Percentiles rank a stretch among this genome's conserved stretches.
phyloP scores from a whole-genome alignment of 768 basidiomycete species.

The Russula compacta region DNA sequence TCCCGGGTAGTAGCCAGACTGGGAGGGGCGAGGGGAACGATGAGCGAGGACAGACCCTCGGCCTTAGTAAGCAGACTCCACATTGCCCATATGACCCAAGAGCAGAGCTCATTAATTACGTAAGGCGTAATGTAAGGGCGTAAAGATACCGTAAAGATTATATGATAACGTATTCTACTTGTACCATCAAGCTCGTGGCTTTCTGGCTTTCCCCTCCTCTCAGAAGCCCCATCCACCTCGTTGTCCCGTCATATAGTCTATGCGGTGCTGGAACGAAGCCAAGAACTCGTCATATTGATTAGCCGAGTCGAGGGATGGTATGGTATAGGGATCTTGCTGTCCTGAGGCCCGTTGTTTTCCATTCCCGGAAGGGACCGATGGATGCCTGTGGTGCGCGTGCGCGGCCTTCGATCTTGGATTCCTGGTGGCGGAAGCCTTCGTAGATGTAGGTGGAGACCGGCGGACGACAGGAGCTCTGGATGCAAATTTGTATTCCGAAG shows the following conservation, averaged over 20 bases:
- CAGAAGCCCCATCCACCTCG: constrained; percentile 15
- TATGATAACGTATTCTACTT: neutral
- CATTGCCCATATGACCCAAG: neutral
- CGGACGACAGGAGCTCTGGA: constrained; percentile 8
- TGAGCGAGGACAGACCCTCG: neutral
- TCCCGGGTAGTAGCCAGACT: neutral
- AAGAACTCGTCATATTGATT: constrained; percentile 12
- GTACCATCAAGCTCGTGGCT: neutral
- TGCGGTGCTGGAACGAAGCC: constrained; percentile 12
- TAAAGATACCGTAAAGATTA: neutral
- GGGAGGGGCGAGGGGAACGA: no score
- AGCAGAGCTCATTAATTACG: neutral
- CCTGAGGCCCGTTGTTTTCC: neutral
- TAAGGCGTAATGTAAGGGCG: neutral
- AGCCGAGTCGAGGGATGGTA: neutral
- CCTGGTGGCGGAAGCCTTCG: neutral
- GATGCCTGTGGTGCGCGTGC: neutral
- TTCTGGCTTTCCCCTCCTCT: no score
- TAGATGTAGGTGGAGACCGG: neutral
- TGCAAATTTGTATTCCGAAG: constrained; percentile 9
- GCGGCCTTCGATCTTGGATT: neutral
- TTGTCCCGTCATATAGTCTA: constrained; percentile 15
- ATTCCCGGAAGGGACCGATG: neutral
- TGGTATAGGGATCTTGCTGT: neutral
- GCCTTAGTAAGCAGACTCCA: neutral